Evolutionary conservation across 768 basidiomycete species (phyloP), one percentile per base, ranked within the genome.

Genomic region (Lactarius indigo): DNA sequence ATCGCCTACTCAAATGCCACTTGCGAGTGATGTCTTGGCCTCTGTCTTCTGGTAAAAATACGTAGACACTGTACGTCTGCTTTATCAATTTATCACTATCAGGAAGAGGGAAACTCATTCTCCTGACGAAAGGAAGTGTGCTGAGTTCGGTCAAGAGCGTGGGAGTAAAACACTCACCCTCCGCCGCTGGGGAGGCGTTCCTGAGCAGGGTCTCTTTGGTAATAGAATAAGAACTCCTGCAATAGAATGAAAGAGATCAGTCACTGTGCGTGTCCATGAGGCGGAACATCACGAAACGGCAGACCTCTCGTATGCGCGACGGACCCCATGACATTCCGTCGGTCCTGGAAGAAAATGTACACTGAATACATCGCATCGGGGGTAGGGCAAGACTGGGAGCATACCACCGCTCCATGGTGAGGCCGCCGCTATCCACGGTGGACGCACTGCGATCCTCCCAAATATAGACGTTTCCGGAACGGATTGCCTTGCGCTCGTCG

Each of bases 211-310:
- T 69, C 69, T 63, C 71, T 62, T 77, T 93, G 90, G 65, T 90
- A 92, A 76, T 93, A 93, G 73, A 92, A 92, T 30, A 93, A 79
- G 72, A 93, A 93, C 73, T 92, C 90, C 90, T 92, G 74, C 10
- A 69, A 64, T 57, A 66, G 63, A 63, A 52, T 39, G 60, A 66
- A 61, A 9, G n/a, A 41, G 39, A 30, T 57, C 15, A 61, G 55
- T 13, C 2, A 7, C 2, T 10, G 10, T n/a, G 57, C 10, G 3
- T 8, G 6, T 57, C 8, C 35, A n/a, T 42, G 41, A 23, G 57
- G 52, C 12, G 44, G 50, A 28, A 50, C 50, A 23, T n/a, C 64
- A 44, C 50, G 56, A 61, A 66, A 64, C 61, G 44, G 73, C 87
- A 67, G 73, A 90, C 90, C 75, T 93, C 91, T 76, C 91, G 84